Evolutionary conservation across 108 stramenopile genomes (phyloP).

Genomic region (Cyclotella choctawhatcheeana): DNA sequence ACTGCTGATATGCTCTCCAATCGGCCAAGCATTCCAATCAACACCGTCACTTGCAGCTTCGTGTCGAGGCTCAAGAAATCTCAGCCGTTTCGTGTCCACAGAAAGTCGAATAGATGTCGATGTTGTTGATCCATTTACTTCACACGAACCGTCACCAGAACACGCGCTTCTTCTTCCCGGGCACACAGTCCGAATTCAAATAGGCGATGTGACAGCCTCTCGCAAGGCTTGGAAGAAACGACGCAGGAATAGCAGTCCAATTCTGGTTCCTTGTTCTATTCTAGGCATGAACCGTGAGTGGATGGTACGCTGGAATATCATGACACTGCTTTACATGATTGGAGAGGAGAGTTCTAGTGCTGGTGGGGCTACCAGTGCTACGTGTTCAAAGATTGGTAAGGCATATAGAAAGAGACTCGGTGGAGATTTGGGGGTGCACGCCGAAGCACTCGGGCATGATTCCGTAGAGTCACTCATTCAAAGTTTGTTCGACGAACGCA

Average conservation of each 20-base stretch:
- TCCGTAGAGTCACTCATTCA: constrained; percentile 56
- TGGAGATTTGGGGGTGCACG: constrained; percentile 60
- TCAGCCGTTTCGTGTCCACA: background rate
- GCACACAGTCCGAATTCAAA: constrained; percentile 67
- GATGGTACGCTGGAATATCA: constrained; percentile 76
- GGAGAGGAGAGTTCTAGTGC: constrained; percentile 43
- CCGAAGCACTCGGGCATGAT: constrained; percentile 62
- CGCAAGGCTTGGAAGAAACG: constrained; percentile 93
- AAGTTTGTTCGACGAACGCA: constrained; percentile 62
- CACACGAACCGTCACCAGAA: constrained; percentile 10
- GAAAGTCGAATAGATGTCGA: background rate
- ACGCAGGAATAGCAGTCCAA: constrained; percentile 77
- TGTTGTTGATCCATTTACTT: background rate
- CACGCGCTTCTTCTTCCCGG: constrained; percentile 56
- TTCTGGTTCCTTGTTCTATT: constrained; percentile 81
- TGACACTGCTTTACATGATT: constrained; percentile 69
- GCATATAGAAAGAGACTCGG: constrained; percentile 40
- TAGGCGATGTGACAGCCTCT: constrained; percentile 73
- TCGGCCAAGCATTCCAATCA: background rate
- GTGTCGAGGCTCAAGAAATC: background rate
- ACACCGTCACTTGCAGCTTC: background rate
- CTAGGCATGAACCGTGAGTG: constrained; percentile 65
- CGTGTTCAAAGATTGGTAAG: constrained; percentile 37
- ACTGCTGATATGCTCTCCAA: background rate
- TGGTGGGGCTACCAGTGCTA: constrained; percentile 16